Base-by-base conservation (phyloP, 768 basidiomycete genomes). In the Amanita molliuscula region DNA sequence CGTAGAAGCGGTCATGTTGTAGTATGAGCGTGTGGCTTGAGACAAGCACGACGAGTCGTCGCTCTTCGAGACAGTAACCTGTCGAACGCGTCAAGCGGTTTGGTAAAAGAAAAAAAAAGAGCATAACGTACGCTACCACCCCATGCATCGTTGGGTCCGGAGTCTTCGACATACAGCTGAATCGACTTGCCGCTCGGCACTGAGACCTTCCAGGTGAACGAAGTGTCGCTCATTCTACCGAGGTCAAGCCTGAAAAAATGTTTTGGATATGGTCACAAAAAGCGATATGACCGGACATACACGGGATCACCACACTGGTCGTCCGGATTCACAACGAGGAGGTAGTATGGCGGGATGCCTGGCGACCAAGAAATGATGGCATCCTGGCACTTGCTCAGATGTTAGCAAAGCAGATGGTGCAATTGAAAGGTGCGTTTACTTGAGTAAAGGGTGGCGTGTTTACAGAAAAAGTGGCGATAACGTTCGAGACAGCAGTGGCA, bases 81-180 rank as follows among this genome's bases (percentile, higher is more conserved):
- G 53, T 47, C 52, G 13, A 35, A 48, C 8, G 13, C 26, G 36
- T 41, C n/a, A 45, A n/a, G 8, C 42, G 47, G 43, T 45, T 31
- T 13, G 13, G 31, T 31, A 9, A 49, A 41, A 49, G 44, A 25
- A 48, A 47, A 28, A 29, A 8, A 21, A 31, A 21, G 18, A 23
- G 48, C 13, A 40, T 53, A 15, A 71, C 79, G 59, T 53, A 87
- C 86, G 9, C 55, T 57, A 31, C 67, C 70, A 55, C 77, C 79
- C 87, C 87, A 90, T 3, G 75, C 84, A 56, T 88, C 84, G 3
- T 81, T 59, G 25, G 68, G 76, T 29, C 57, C 48, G 1, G 64
- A 57, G 59, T 87, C 84, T 53, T 74, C 62, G 15, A 86, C 53
- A 13, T 74, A 81, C 28, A 88, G 54, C 54, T 69, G 61, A 34